Base-by-base conservation (phyloP, 1,139 yeast genomes). In the Scheffersomyces segobiensis region DNA sequence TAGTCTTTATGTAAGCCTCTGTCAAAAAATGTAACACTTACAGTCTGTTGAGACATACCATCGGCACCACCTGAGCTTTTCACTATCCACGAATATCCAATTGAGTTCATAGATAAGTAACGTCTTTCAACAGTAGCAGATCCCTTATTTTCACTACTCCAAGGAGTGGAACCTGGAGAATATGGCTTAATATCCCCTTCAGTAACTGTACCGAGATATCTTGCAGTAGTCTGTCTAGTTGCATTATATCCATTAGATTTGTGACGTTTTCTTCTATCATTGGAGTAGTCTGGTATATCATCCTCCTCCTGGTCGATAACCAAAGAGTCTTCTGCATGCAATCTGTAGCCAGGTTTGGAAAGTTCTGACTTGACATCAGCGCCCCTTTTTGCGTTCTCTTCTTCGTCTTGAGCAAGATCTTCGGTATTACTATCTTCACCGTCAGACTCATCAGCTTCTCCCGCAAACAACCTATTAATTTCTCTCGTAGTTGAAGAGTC, bases 1-100 rank as follows among this genome's bases (percentile, higher is more conserved):
- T 91, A 92, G 65, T 92, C 97, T 58, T 88, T 85, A 69, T 88
- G 89, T n/a, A 83, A 71, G 0, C 93, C 86, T 55, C 90, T 79
- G 69, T 95, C 98, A 67, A 92, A 93, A 68, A 95, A 95, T 17
- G 93, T 86, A 1, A 93, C 93, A 0, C 97, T 92, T 19, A 93
- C 80, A 54, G 93, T 87, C 63, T 87, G 85, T 63, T 88, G 79
- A 5, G 55, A 58, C 18, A 49, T 50, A 42, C 56, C 49, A 12
- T 58, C 60, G 18, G 53, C 53, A 19, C 67, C 66, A 71, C 77
- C 47, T 77, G 62, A 85, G 62, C 85, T 91, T 61, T 83, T 82
- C 20, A 91, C 96, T 0, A 91, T 80, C 88, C 97, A 91, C 0
- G 88, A 88, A 68, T 91, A 91, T 0, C 98, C 98, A 49, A 87